These are phyloP conservation scores for Quercus bicolor DNA, from an alignment of 306 rosid genomes.

Conservation along the genomic window DNA sequence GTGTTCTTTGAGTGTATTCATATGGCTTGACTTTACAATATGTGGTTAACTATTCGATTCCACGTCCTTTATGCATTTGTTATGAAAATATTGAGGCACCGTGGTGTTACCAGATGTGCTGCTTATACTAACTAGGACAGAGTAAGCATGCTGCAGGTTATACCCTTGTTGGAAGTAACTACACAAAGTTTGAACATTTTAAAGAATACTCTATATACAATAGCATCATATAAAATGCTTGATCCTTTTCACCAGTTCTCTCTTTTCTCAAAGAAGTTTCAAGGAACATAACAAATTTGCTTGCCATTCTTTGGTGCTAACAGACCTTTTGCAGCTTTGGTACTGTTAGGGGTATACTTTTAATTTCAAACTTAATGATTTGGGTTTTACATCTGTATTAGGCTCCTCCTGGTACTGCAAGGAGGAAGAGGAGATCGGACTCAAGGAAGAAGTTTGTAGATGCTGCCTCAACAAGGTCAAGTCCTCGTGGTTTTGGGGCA, in stretches of 20 bases:
- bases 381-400: conserved; percentile 25
- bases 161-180: neutral
- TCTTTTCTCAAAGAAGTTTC: neutral
- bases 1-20: neutral
- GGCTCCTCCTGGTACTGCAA: conserved; percentile 86
- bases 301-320: neutral
- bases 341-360: neutral
- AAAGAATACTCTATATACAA: neutral
- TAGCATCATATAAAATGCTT: neutral
- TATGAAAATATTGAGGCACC: neutral
- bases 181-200: neutral
- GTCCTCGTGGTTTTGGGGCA: conserved; percentile 85
- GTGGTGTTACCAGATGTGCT: neutral
- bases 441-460: conserved; percentile 53
- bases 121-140: neutral
- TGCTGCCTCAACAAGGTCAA: conserved; percentile 54
- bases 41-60: neutral
- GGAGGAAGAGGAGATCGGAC: conserved; percentile 72
- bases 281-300: neutral
- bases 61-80: neutral
- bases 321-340: neutral
- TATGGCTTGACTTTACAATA: neutral
- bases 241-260: neutral
- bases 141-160: neutral
- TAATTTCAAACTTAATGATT: neutral